These are phyloP conservation scores for Bidens hawaiensis DNA, from an alignment of 140 eudicot species.

Conservation along the genomic window DNA sequence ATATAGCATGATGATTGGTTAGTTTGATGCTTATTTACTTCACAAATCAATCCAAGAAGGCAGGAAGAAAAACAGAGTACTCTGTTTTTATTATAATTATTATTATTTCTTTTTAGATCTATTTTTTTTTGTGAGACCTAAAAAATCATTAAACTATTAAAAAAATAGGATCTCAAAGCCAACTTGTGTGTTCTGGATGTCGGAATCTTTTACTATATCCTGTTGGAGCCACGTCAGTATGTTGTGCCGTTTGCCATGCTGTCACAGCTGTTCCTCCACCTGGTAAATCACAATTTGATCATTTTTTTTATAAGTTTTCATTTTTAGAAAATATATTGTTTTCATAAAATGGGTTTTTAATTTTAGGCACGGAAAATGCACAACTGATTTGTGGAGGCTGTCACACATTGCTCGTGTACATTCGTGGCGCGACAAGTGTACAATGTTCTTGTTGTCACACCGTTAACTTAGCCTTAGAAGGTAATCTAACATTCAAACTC, in stretches of 20 bases:
- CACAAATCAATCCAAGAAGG: background rate
- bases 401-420: slow-evolving; percentile 79
- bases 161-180: slow-evolving; percentile 67
- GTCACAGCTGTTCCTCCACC: slow-evolving; percentile 85
- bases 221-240: slow-evolving; percentile 82
- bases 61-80: slow-evolving; percentile 15
- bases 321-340: too few species aligned
- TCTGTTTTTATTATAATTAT: slow-evolving; percentile 1
- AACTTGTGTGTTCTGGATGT: slow-evolving; percentile 83
- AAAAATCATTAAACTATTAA: background rate
- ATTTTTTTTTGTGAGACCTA: background rate
- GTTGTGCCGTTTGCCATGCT: slow-evolving; percentile 83
- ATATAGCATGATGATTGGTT: background rate
- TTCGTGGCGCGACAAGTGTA: slow-evolving; percentile 79
- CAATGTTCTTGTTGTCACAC: slow-evolving; percentile 84
- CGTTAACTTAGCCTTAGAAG: slow-evolving; percentile 67
- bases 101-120: background rate
- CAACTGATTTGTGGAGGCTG: slow-evolving; percentile 82
- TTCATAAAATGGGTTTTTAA: background rate
- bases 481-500: slow-evolving; percentile 23
- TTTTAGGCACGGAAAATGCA: slow-evolving; percentile 77
- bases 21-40: slow-evolving; percentile 7
- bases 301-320: background rate
- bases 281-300: slow-evolving; percentile 33
- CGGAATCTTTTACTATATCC: slow-evolving; percentile 72